Evolutionary conservation across 2,329 filamentous ascomycete genomes (phyloP), one percentile per base, ranked within the genome.

Genomic region (Apiospora koreana): DNA sequence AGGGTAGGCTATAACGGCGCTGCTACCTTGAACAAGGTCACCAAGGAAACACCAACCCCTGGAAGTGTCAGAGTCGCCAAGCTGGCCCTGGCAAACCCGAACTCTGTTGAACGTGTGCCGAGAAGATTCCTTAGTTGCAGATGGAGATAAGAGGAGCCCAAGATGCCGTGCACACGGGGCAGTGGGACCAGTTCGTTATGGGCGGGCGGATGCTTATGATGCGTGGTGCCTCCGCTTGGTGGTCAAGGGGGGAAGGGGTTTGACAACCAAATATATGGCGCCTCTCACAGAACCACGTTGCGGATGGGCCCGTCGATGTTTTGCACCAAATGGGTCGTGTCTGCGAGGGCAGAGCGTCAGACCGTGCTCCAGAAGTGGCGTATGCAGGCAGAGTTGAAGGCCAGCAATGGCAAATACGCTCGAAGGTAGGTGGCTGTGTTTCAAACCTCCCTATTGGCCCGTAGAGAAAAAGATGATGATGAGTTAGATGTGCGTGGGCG

Each of bases 201-300:
- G 54, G 31, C 31, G 54, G 54, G 31, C 31, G 54, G 54, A 38
- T 62, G 54, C 54, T 62, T 35, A 62, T 62, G 54, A 38, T 62
- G 54, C 31, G 31, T 62, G 28, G 28, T 38, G 9, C 54, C 54
- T 62, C 54, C 54, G 54, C 54, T 62, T 23, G 31, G 54, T 62
- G 31, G 31, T 62, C 54, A 62, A 38, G 31, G 54, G 28, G 28
- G 48, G 48, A 54, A 25, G 23, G 31, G 31, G 31, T 38, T 38
- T n/a, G 54, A 62, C 54, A 62, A 21, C 54, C 54, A 62, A 62
- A 62, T 62, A 62, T 62, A 62, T 35, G 31, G 54, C 54, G 31
- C 31, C 54, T 62, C 31, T 38, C 31, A 6, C 31, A 38, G 9
- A 62, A 62, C 54, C 54, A 38, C 54, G 28, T n/a, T 38, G 54